Conservation (phyloP, 225 moss, liverwort and hornwort genomes). For the Marchantia polymorpha region DNA sequence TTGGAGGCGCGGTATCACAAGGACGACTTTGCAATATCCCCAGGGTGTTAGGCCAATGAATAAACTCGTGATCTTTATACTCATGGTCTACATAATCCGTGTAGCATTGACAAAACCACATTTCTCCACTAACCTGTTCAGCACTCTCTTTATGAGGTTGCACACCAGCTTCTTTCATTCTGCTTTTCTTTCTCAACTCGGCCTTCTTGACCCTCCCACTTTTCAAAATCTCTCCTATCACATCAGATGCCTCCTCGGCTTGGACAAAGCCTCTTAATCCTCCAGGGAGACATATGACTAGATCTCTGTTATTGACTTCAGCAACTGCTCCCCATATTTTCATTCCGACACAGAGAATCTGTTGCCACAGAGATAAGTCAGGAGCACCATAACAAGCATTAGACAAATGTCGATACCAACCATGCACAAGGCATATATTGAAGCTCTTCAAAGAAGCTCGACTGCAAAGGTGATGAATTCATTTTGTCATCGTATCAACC, state of each 20-base stretch:
- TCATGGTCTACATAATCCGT: neutral
- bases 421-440: too few relatives aligned
- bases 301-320: slow-evolving; percentile 70
- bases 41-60: too few relatives aligned
- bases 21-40: too few relatives aligned
- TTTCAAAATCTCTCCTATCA: slow-evolving; percentile 47
- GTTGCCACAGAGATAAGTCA: slow-evolving; percentile 6
- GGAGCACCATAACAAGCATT: neutral
- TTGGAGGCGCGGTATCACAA: too few relatives aligned
- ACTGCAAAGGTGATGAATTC: too few relatives aligned
- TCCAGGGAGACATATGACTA: slow-evolving; percentile 84
- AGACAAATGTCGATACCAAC: neutral
- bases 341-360: slow-evolving; percentile 85
- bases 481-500: too few relatives aligned
- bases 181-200: slow-evolving; percentile 30
- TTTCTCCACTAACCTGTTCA: neutral
- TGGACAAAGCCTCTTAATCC: slow-evolving; percentile 85
- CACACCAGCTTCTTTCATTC: slow-evolving; percentile 11
- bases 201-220: slow-evolving; percentile 49
- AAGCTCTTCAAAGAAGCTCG: too few relatives aligned
- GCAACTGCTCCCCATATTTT: slow-evolving; percentile 84
- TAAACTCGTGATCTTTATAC: neutral
- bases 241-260: slow-evolving; percentile 67
- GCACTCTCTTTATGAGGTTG: neutral
- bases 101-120: neutral